These are phyloP conservation scores for Sphagnum tenellum DNA, from an alignment of 225 moss, liverwort and hornwort species.

Conservation along the genomic window DNA sequence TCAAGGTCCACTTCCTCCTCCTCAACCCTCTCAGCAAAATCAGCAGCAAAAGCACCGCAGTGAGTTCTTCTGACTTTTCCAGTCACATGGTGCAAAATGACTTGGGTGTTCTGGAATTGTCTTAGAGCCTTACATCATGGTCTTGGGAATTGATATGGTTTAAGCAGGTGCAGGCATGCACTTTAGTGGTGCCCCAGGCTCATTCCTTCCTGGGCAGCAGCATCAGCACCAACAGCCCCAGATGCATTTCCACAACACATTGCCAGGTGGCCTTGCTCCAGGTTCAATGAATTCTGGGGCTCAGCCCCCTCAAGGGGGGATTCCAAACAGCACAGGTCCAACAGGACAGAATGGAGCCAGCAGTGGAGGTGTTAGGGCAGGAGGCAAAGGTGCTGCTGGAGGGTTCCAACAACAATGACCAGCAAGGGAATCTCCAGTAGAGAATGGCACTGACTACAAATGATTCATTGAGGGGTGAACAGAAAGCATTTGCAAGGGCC, in stretches of 20 bases:
- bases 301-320: slow-evolving; percentile 30
- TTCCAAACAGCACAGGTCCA: slow-evolving; percentile 17
- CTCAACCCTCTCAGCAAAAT: slow-evolving; percentile 54
- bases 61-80: slow-evolving; percentile 4
- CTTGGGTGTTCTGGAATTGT: neutral
- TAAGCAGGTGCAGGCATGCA: slow-evolving; percentile 48
- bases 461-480: slow-evolving; percentile 57
- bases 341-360: slow-evolving; percentile 25
- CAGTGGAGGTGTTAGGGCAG: slow-evolving; percentile 17
- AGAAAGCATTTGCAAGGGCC: slow-evolving; percentile 15
- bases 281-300: slow-evolving; percentile 25
- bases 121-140: neutral
- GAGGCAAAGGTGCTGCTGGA: slow-evolving; percentile 36
- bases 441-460: slow-evolving; percentile 14
- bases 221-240: slow-evolving; percentile 49
- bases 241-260: slow-evolving; percentile 41
- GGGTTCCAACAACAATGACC: slow-evolving; percentile 37
- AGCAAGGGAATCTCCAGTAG: slow-evolving; percentile 9
- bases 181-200: slow-evolving; percentile 31
- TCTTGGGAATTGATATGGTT: neutral
- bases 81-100: neutral
- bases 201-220: slow-evolving; percentile 41
- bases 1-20: slow-evolving; percentile 57
- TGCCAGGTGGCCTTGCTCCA: slow-evolving; percentile 33
- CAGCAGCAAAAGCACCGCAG: slow-evolving; percentile 71